phyloP scores from a whole-genome alignment of 441 rosid genomes.

The Adansonia madagascariensis region DNA sequence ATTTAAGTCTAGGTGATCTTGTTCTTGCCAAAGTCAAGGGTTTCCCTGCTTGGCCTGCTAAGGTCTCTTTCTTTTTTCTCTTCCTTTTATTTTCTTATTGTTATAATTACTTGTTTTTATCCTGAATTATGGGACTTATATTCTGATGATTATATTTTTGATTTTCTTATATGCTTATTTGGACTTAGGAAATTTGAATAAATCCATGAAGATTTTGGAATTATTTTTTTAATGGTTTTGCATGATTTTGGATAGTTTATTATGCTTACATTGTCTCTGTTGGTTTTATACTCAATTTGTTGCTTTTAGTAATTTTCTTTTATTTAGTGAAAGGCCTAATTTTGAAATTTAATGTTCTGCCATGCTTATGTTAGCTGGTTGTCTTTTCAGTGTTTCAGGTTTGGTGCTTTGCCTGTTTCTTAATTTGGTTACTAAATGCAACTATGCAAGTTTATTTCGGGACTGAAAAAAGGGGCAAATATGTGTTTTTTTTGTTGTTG shows the following conservation, averaged over 20 bases:
- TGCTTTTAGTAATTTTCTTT: neutral
- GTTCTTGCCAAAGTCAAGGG: constrained; percentile 99
- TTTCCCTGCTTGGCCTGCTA: constrained; percentile 99
- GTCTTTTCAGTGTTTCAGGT: neutral
- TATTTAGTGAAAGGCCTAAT: neutral
- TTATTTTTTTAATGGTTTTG: neutral
- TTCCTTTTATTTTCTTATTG: neutral
- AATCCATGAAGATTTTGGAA: neutral
- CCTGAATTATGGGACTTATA: neutral
- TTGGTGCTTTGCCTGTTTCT: neutral
- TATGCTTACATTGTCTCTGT: constrained; percentile 22
- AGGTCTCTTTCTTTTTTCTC: constrained; percentile 48
- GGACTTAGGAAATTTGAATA: neutral
- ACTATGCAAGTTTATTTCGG: neutral
- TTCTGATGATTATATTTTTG: neutral
- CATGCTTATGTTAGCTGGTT: constrained; percentile 5
- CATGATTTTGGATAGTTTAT: neutral
- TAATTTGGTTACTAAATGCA: neutral
- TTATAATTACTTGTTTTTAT: neutral
- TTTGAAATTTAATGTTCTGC: neutral
- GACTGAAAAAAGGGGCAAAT: neutral
- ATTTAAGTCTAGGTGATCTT: constrained; percentile 89
- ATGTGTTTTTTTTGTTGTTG: neutral
- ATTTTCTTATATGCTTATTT: neutral
- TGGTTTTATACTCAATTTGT: neutral